Evolutionary conservation across 805 yeast genomes (phyloP), one percentile per base, ranked within the genome.

Genomic region (Cyberlindnera sargentensis): DNA sequence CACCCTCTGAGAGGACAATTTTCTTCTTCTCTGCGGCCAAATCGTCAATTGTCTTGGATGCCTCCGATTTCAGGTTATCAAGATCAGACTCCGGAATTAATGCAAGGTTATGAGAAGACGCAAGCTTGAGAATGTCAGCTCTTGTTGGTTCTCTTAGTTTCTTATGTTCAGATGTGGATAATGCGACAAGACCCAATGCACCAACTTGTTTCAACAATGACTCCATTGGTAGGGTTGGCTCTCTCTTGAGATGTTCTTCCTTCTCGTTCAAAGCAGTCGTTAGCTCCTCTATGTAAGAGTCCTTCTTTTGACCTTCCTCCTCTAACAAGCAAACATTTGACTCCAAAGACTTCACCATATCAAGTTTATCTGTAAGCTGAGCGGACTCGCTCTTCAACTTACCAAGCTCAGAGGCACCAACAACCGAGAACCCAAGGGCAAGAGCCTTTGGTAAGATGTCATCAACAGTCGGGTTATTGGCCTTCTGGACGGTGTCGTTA

Each of bases 381-480:
- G 36, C 5, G 8, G 44, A 31, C 8, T 34, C 42, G 4, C 11
- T 32, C 8, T 32, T 42, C 32, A 52, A 34, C 2, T 15, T 11
- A 2, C 41, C 30, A n/a, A 45, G 37, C 9, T 44, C 49, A 10
- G 37, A n/a, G 8, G 3, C 9, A 7, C 35, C 33, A 11, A 52
- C 23, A 9, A 63, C 42, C 30, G 47, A 44, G 31, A 51, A 45
- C 11, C 60, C 59, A 6, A 51, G 39, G 1, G 48, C 41, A 15
- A 42, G 40, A n/a, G 60, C 56, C 25, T 40, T 40, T 6, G 28
- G 26, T 6, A 47, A 34, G 40, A 65, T 35, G 31, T 48, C 44
- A 2, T 56, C 60, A 7, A 57, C 6, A 3, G 61, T 46, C 34
- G 70, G 68, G 8, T 46, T 29, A 4, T 47, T 48, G 31, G 45